Percentiles rank a stretch among this genome's conserved stretches.
Conservation (phyloP, 176 grass and related monocot genomes). For the Triticum urartu region DNA sequence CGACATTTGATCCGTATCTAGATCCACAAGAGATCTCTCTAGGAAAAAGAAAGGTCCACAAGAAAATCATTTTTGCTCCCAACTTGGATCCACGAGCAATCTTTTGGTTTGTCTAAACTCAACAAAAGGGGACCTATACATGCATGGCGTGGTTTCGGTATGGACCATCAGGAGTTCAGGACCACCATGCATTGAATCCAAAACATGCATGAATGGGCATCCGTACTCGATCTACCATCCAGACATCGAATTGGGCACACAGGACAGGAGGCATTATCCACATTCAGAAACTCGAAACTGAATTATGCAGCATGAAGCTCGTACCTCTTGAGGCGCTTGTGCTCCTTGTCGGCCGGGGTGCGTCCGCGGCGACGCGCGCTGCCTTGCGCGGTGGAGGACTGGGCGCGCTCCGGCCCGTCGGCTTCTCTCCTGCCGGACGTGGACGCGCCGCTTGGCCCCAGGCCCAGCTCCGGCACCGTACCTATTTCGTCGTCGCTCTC, state of each 20-base stretch:
- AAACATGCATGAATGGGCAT: conserved; percentile 21
- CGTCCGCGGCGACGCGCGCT: conserved; percentile 48
- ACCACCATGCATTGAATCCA: conserved; percentile 30
- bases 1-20: background rate
- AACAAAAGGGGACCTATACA: background rate
- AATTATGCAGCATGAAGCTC: background rate
- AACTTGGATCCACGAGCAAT: conserved; percentile 13
- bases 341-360: conserved; percentile 80
- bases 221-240: background rate
- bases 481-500: conserved; percentile 80
- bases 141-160: conserved; percentile 9
- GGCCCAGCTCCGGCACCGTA: conserved; percentile 69
- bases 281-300: background rate
- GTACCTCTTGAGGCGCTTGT: conserved; percentile 93
- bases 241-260: background rate
- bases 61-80: background rate
- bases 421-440: conserved; percentile 48
- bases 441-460: conserved; percentile 46
- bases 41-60: background rate
- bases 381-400: conserved; percentile 46
- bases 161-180: conserved; percentile 19
- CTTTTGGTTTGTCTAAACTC: conserved; percentile 19
- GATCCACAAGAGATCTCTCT: background rate
- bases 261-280: background rate
- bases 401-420: conserved; percentile 43